Base-by-base conservation (phyloP, 495 filamentous ascomycete species). In the Terfezia claveryi region DNA sequence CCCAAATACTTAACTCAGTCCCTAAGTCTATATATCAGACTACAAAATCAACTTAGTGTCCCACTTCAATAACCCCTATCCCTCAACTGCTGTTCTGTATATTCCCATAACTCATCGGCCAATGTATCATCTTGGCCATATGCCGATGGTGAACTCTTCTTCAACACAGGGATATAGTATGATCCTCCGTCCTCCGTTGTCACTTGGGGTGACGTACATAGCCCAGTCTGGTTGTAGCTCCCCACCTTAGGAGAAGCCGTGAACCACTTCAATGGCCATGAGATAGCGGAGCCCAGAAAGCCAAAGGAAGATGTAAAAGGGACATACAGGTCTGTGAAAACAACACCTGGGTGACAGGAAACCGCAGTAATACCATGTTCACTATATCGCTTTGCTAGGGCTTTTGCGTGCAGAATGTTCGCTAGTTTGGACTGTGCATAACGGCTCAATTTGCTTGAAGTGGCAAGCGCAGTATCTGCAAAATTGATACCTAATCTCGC, bases 381-480 rank as follows among this genome's bases (percentile, higher is more conserved):
- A 5, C n/a, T 23, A 5, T 51, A 32, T 20, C 50, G 50, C 11
- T 51, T 51, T 20, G 23, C 50, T 12, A 88, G 69, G 59, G 82
- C 74, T 3, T 66, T 59, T 1, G 76, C 71, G 56, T 75, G 81
- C 2, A 85, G 67, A n/a, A 85, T 71, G 62, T 85, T 85, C 8
- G 80, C 78, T 0, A 85, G 73, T 68, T 87, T 87, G 58, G 71
- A 72, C 32, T 82, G 73, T 4, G 69, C 74, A 62, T 87, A 88
- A 23, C 77, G 74, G 14, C 61, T 55, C 66, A 67, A 74, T 11
- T 69, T 66, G 51, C 58, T 65, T 12, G 55, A 58, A 8, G 61
- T 61, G 57, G 62, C 61, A 32, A 66, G 68, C 5, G 58, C 67
- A 10, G 58, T 64, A 46, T 46, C 41, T 46, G 12, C 49, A 53